A percentile compares a stretch with the other conserved stretches of the same genome.
phyloP scores from a whole-genome alignment of 192 early-diverging fungal genomes.

The Entophlyctis luteolus region DNA sequence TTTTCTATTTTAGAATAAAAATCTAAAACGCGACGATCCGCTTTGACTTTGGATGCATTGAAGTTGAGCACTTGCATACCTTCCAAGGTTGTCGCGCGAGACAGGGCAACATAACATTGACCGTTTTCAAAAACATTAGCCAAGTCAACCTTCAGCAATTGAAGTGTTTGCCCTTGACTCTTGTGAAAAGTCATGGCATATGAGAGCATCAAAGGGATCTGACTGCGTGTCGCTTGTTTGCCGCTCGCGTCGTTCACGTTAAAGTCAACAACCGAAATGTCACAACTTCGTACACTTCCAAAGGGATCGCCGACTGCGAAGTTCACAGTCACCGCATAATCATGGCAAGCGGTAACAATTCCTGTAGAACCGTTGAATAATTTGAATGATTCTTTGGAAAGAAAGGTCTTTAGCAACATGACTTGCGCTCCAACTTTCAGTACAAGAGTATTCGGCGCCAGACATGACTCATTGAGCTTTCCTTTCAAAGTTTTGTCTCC shows the following conservation, averaged over 20 bases:
- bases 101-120: constrained; percentile 53
- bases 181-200: constrained; percentile 55
- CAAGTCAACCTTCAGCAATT: constrained; percentile 45
- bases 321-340: constrained; percentile 25
- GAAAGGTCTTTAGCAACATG: constrained; percentile 64
- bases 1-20: too few species aligned
- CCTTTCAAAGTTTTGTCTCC: not conserved
- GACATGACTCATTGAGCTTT: constrained; percentile 40
- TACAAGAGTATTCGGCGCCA: constrained; percentile 60
- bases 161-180: constrained; percentile 48
- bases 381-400: not conserved
- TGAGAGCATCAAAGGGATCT: constrained; percentile 41
- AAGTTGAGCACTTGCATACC: constrained; percentile 34
- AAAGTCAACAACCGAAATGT: not conserved
- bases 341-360: constrained; percentile 27
- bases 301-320: constrained; percentile 12
- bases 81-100: constrained; percentile 38
- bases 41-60: constrained; percentile 1
- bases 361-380: constrained; percentile 49
- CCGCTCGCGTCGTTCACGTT: not conserved
- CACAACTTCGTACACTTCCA: not conserved
- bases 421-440: constrained; percentile 79
- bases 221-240: constrained; percentile 1
- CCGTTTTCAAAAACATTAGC: constrained; percentile 44
- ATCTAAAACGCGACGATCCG: constrained; percentile 3